phyloP scores from a whole-genome alignment of 2,329 filamentous ascomycete species.

The Dryadomyces sulphureus region DNA sequence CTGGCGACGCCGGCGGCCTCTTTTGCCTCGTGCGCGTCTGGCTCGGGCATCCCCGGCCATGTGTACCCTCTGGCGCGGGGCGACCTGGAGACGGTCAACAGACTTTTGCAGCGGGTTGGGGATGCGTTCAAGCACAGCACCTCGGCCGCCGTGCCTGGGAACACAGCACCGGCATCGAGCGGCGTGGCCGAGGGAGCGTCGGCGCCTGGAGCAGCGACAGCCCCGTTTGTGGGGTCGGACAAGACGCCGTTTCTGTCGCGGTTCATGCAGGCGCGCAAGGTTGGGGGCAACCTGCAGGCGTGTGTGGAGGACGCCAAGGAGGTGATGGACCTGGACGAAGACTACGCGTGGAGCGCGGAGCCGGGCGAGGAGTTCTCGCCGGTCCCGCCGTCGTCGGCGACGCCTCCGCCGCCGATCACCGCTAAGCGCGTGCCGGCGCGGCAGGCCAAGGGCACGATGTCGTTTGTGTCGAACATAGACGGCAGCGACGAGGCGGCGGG shows the following conservation, averaged over 20 bases:
- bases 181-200: too few species aligned
- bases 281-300: slow-evolving; percentile 43
- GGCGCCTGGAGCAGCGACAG: too few species aligned
- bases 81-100: slow-evolving; percentile 37
- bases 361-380: slow-evolving; percentile 38
- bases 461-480: slow-evolving; percentile 19
- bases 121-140: slow-evolving; percentile 35
- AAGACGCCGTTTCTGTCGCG: slow-evolving; percentile 54
- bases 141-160: slow-evolving; percentile 16
- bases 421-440: slow-evolving; percentile 45
- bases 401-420: slow-evolving; percentile 7
- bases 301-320: slow-evolving; percentile 45
- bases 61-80: slow-evolving; percentile 48
- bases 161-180: slow-evolving; percentile 1
- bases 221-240: slow-evolving; percentile 34
- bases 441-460: slow-evolving; percentile 34
- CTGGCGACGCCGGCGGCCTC: background rate
- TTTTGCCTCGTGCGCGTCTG: background rate
- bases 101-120: slow-evolving; percentile 36
- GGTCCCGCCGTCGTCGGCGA: background rate
- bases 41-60: slow-evolving; percentile 27
- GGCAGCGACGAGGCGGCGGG: background rate
- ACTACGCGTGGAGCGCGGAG: slow-evolving; percentile 26
- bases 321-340: slow-evolving; percentile 31
- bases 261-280: slow-evolving; percentile 46